A percentile compares a stretch with the other conserved stretches of the same genome.
These are phyloP conservation scores for Akanthomyces dipterigenus DNA, from an alignment of 2,329 filamentous ascomycete genomes.

Conservation along the genomic window DNA sequence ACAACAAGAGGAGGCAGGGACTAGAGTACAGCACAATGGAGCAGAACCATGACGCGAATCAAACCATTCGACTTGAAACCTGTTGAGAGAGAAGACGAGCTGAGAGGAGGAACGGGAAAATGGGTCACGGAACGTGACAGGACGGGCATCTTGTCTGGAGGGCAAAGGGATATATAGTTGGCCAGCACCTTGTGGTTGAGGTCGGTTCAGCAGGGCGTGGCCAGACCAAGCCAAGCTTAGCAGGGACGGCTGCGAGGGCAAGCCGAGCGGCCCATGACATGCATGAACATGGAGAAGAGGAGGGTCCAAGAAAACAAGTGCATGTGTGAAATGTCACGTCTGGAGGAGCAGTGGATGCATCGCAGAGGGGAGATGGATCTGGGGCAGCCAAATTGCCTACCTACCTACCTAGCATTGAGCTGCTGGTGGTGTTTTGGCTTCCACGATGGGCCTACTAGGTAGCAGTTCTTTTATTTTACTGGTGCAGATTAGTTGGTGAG, in stretches of 20 bases:
- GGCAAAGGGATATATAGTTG: conserved; percentile 11
- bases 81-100: neutral
- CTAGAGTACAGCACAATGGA: neutral
- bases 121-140: neutral
- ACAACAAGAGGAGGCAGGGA: neutral
- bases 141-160: conserved; percentile 1
- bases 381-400: no score
- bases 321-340: conserved; percentile 17
- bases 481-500: neutral
- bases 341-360: conserved; percentile 12
- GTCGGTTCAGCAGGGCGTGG: neutral
- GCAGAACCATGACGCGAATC: neutral
- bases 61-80: neutral
- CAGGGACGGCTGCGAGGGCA: neutral
- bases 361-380: neutral
- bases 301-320: conserved; percentile 24
- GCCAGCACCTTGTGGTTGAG: neutral
- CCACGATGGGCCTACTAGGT: no score
- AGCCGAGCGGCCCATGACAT: conserved; percentile 22
- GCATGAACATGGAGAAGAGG: conserved; percentile 32
- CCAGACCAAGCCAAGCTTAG: neutral
- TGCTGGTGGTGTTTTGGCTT: neutral
- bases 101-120: neutral
- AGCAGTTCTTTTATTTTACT: neutral
- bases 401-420: neutral